Base-by-base conservation (phyloP, 2,329 filamentous ascomycete genomes). In the Corinectria fuckeliana region DNA sequence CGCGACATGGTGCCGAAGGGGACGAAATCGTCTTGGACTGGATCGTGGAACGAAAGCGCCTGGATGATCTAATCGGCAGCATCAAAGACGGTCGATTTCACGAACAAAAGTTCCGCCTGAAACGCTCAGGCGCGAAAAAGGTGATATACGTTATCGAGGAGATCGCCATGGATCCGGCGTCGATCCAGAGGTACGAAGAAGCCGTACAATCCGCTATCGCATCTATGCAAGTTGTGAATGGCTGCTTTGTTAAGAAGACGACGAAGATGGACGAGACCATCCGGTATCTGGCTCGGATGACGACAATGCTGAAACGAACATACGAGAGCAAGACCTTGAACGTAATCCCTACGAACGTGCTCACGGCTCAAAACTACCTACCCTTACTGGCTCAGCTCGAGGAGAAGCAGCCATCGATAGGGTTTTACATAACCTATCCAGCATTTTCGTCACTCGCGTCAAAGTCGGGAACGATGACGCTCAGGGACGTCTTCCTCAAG, bases 81-180 rank as follows among this genome's bases (percentile, higher is more conserved):
- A 92, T 95, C 76, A 92, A 91, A 73, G 91, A 94, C 62, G 90
- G 91, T 1, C 87, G 91, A 2, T 94, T 93, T 67, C 89, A 90
- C 66, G 91, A 95, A 72, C 91, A 95, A 72, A 94, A 95, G 72
- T 94, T 93, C 71, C 88, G 91, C 1, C 81, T 94, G 10, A 84
- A 85, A 54, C 86, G 86, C 50, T 91, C 87, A 0, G 91, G 91
- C 0, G 81, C 92, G n/a, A 86, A 85, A 58, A 90, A 93, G 67
- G 88, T 93, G 13, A 83, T 92, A 34, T 95, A 94, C 70, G 81
- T 95, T 21, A 83, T 95, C 55, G 91, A 95, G 71, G 88, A 93
- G 65, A 88, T 90, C 58, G 72, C 82, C 10, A 81, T 92, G 70
- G 82, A 88, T 41, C 71, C 82, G 0, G 80, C 84, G 7, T 73